Conservation (phyloP, 805 yeast genomes). For the Candida insectorum region DNA sequence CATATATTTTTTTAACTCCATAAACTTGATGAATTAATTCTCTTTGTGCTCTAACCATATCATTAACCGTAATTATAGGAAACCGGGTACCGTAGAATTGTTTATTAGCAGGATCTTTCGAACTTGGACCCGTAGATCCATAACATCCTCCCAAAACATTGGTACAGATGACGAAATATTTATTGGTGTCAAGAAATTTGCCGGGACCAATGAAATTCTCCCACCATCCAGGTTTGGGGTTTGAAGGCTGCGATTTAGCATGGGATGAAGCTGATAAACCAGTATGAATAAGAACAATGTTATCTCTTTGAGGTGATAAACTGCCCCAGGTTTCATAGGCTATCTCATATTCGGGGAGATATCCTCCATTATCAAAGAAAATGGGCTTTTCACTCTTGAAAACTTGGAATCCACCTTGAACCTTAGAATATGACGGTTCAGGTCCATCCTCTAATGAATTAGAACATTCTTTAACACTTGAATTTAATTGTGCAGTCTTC, state of each 20-base stretch:
- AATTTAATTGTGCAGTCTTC: slow-evolving; percentile 36
- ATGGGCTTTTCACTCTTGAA: slow-evolving; percentile 57
- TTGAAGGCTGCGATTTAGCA: slow-evolving; percentile 75
- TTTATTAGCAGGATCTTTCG: slow-evolving; percentile 65
- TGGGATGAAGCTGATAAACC: slow-evolving; percentile 93
- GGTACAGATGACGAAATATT: slow-evolving; percentile 81
- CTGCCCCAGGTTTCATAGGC: slow-evolving; percentile 94
- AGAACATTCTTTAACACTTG: slow-evolving; percentile 14
- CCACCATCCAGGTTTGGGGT: slow-evolving; percentile 90
- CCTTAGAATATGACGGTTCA: slow-evolving; percentile 77
- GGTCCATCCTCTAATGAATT: slow-evolving; percentile 64
- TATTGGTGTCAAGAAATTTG: slow-evolving; percentile 72
- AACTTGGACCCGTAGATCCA: slow-evolving; percentile 92
- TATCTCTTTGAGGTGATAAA: slow-evolving; percentile 58
- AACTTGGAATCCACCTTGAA: slow-evolving; percentile 62
- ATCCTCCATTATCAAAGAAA: slow-evolving; percentile 79
- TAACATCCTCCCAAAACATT: slow-evolving; percentile 93
- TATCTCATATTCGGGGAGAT: slow-evolving; percentile 67
- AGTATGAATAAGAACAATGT: slow-evolving; percentile 80
- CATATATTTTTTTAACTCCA: slow-evolving; percentile 62
- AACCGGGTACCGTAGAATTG: slow-evolving; percentile 79
- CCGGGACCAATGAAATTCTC: slow-evolving; percentile 89
- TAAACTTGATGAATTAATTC: slow-evolving; percentile 60
- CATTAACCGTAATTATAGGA: slow-evolving; percentile 81
- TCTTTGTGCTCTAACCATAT: slow-evolving; percentile 88